Evolutionary conservation across 306 rosid genomes (phyloP).

Genomic region (Alnus glutinosa): DNA sequence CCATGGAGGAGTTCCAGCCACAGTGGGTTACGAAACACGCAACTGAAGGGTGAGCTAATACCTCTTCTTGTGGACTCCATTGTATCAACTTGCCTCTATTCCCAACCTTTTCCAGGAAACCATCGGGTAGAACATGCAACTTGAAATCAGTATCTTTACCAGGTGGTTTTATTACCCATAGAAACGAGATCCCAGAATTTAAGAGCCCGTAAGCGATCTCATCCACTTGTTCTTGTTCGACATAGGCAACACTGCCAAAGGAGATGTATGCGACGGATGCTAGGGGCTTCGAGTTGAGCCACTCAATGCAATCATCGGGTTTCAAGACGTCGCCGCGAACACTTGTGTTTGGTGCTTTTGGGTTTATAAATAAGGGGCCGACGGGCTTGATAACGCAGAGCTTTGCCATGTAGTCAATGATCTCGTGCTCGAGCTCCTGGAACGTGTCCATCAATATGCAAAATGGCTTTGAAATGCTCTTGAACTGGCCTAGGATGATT

Average conservation of each 20-base stretch:
- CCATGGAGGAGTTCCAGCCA: conserved; percentile 80
- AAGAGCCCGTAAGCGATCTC: conserved; percentile 63
- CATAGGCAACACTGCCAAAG: conserved; percentile 61
- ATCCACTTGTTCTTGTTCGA: conserved; percentile 51
- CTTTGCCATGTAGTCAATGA: conserved; percentile 31
- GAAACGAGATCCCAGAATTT: conserved; percentile 46
- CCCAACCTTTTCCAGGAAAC: conserved; percentile 39
- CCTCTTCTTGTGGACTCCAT: conserved; percentile 71
- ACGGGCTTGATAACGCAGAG: conserved; percentile 27
- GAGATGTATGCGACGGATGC: conserved; percentile 65
- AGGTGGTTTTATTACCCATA: conserved; percentile 67
- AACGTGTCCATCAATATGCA: conserved; percentile 56
- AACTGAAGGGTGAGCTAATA: conserved; percentile 60
- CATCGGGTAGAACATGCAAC: conserved; percentile 42
- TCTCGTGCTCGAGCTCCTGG: conserved; percentile 53
- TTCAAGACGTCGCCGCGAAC: conserved; percentile 49
- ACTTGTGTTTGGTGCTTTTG: not conserved
- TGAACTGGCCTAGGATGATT: conserved; percentile 43
- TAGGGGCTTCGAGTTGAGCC: conserved; percentile 49
- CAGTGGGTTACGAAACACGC: too few relatives aligned
- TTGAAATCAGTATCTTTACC: not conserved
- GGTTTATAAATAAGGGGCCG: conserved; percentile 63
- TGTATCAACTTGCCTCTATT: conserved; percentile 51
- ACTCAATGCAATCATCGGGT: conserved; percentile 50
- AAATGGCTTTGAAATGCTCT: conserved; percentile 37